These are phyloP conservation scores for Blastomyces silverae DNA, from an alignment of 2,329 filamentous ascomycete species.

Conservation along the genomic window DNA sequence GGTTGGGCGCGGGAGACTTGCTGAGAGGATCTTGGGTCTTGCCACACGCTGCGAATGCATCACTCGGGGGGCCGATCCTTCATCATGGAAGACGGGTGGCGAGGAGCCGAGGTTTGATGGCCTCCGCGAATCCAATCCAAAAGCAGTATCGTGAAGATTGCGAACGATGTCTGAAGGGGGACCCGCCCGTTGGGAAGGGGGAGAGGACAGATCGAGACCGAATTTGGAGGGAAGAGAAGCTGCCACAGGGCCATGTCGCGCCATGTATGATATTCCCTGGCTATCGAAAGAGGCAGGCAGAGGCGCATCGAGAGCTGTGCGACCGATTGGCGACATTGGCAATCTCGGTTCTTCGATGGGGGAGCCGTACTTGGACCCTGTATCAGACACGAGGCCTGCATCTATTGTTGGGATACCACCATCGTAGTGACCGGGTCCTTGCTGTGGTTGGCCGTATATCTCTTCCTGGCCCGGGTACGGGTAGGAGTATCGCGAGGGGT, in stretches of 20 bases:
- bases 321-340: conserved; percentile 67
- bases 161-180: conserved; percentile 59
- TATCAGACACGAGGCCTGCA: conserved; percentile 52
- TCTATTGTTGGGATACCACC: conserved; percentile 50
- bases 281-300: conserved; percentile 94
- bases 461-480: conserved; percentile 41
- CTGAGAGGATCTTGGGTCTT: conserved; percentile 52
- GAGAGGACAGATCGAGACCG: conserved; percentile 64
- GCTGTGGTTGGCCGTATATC: conserved; percentile 39
- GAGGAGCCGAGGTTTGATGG: conserved; percentile 50
- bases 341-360: conserved; percentile 72
- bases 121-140: conserved; percentile 63
- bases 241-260: conserved; percentile 81
- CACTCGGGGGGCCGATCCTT: conserved; percentile 54
- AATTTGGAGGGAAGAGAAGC: conserved; percentile 91
- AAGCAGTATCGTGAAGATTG: conserved; percentile 59
- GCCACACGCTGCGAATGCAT: conserved; percentile 61
- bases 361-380: conserved; percentile 68
- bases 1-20: conserved; percentile 51
- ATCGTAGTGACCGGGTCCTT: conserved; percentile 39
- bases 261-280: conserved; percentile 87
- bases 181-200: conserved; percentile 60
- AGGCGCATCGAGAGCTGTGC: conserved; percentile 83
- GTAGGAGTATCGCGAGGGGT: conserved; percentile 42
- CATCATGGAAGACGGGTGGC: conserved; percentile 58